These are phyloP conservation scores for Fomitopsis palustris DNA, from an alignment of 1,284 basidiomycete genomes.

Conservation along the genomic window DNA sequence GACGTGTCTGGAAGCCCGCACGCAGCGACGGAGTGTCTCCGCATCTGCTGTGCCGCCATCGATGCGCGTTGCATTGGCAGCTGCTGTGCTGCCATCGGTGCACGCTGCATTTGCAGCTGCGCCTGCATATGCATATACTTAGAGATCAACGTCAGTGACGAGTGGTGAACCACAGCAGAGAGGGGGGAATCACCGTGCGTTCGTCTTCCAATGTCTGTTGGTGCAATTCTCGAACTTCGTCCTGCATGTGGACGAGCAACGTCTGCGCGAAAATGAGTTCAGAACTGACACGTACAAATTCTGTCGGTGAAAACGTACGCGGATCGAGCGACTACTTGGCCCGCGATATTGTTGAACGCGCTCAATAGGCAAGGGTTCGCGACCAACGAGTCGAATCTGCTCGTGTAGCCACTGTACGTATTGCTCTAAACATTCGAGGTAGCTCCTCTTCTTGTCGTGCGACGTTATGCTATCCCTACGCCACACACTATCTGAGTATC, in stretches of 20 bases:
- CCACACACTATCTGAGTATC: not conserved
- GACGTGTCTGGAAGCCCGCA: constrained; percentile 9
- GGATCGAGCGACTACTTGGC: constrained; percentile 52
- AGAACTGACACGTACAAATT: not conserved
- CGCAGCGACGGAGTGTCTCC: constrained; percentile 17
- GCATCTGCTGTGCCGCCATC: constrained; percentile 9
- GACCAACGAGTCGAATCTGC: constrained; percentile 48
- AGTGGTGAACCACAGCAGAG: not conserved
- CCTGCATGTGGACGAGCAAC: constrained; percentile 64
- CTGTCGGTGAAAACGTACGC: constrained; percentile 28
- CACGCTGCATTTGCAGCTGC: constrained; percentile 13
- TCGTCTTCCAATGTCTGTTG: constrained; percentile 48
- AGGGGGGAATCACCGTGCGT: constrained; percentile 39
- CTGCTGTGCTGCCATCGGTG: constrained; percentile 10
- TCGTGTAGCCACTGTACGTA: constrained; percentile 65
- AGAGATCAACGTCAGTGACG: not conserved
- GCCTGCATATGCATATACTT: constrained; percentile 27
- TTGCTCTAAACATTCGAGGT: constrained; percentile 67
- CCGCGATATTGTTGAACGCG: constrained; percentile 54
- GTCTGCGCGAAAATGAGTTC: constrained; percentile 24
- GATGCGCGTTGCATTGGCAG: constrained; percentile 13
- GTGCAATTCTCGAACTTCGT: constrained; percentile 45
- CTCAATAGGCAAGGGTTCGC: constrained; percentile 46
- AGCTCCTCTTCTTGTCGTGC: constrained; percentile 72
- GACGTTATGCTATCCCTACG: constrained; percentile 63